These are phyloP conservation scores for Pleurotus sapidus DNA, from an alignment of 768 basidiomycete species.

Conservation along the genomic window DNA sequence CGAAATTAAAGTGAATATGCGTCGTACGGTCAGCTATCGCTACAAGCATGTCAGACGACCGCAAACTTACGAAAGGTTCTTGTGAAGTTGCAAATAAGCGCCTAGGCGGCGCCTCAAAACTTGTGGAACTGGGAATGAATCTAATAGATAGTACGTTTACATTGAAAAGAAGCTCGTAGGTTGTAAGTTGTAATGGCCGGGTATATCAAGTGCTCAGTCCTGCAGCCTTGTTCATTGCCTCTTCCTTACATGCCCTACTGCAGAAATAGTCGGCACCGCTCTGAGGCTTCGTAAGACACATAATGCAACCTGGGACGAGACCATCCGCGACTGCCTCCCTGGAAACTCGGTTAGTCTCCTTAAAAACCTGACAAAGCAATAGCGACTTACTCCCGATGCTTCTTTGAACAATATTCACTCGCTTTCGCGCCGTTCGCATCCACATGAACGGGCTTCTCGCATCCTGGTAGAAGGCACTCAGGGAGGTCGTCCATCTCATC, in stretches of 20 bases:
- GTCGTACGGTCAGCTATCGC: too few species aligned
- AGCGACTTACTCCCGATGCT: constrained; percentile 60
- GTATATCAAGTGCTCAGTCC: constrained; percentile 12
- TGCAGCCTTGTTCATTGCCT: constrained; percentile 49
- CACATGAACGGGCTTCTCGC: constrained; percentile 53
- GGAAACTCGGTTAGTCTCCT: background rate
- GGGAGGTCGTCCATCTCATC: constrained; percentile 27
- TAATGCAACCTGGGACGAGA: constrained; percentile 53
- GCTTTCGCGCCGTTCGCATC: constrained; percentile 48
- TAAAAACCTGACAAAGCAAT: constrained; percentile 11
- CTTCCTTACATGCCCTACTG: constrained; percentile 52
- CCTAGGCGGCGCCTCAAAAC: too few species aligned
- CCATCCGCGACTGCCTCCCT: constrained; percentile 60
- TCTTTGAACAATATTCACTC: constrained; percentile 57
- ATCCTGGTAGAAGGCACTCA: constrained; percentile 54
- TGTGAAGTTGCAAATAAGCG: too few species aligned
- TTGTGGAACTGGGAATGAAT: too few species aligned
- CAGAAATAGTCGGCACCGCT: constrained; percentile 64
- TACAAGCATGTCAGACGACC: too few species aligned
- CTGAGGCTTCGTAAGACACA: constrained; percentile 62
- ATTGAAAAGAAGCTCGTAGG: too few species aligned
- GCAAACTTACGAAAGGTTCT: too few species aligned
- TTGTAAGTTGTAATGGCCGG: too few species aligned
- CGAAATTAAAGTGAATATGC: too few species aligned
- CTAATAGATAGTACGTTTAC: too few species aligned